Conservation (phyloP, 495 filamentous ascomycete species). For the Daldinia caldariorum region DNA sequence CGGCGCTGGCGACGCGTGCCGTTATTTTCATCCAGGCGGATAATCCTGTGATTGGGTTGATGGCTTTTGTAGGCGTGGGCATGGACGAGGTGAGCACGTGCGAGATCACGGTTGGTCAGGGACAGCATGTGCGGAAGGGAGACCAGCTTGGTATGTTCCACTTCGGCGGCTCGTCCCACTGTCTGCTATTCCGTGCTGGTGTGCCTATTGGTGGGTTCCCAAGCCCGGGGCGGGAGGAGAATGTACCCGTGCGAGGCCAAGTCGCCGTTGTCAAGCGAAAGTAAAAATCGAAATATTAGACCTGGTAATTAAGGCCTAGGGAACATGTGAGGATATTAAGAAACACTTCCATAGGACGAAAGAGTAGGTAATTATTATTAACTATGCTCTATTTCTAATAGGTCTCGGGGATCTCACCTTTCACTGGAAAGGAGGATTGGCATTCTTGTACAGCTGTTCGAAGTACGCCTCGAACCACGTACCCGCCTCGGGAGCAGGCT, state of each 20-base stretch:
- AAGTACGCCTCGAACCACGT: conserved; percentile 79
- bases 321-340: not conserved
- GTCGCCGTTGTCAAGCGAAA: conserved; percentile 56
- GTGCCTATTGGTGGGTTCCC: conserved; percentile 60
- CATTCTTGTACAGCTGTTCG: conserved; percentile 70
- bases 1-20: conserved; percentile 66
- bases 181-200: conserved; percentile 65
- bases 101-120: conserved; percentile 70
- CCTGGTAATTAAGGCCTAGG: not conserved
- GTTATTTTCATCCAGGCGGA: conserved; percentile 76
- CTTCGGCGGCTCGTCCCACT: conserved; percentile 74
- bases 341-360: not conserved
- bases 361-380: not conserved
- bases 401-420: not conserved
- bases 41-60: conserved; percentile 69
- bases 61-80: conserved; percentile 72
- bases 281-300: conserved; percentile 10
- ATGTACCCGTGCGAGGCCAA: conserved; percentile 66
- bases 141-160: conserved; percentile 79
- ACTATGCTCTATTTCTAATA: not conserved
- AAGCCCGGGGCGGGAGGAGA: conserved; percentile 56
- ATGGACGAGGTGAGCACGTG: conserved; percentile 79
- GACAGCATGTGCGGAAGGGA: conserved; percentile 70
- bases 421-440: conserved; percentile 59
- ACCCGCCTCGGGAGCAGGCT: conserved; percentile 74